Conservation (phyloP, 2,329 filamentous ascomycete genomes). For the Thermochaetoides dissita region DNA sequence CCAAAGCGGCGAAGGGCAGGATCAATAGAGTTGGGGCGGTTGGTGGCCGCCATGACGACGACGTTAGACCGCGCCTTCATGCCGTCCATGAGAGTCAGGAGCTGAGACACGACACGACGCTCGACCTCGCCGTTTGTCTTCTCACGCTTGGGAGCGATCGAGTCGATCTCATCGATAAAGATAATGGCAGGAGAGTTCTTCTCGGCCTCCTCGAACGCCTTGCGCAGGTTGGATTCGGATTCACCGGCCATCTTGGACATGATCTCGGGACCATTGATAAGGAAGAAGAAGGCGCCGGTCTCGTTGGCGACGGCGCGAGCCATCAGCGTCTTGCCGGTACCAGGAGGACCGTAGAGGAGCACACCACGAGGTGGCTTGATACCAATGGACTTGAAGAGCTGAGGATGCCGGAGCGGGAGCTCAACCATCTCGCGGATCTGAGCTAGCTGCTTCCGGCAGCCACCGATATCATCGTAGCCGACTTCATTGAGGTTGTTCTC, state of each 20-base stretch:
- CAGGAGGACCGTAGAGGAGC: slow-evolving; percentile 87
- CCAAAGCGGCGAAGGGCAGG: slow-evolving; percentile 94
- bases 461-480: slow-evolving; percentile 97
- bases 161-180: slow-evolving; percentile 99
- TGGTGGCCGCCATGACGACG: slow-evolving; percentile 97
- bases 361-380: slow-evolving; percentile 99
- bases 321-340: slow-evolving; percentile 99
- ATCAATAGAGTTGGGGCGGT: slow-evolving; percentile 97
- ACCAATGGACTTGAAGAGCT: slow-evolving; percentile 99
- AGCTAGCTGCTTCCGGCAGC: slow-evolving; percentile 98
- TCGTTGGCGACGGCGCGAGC: slow-evolving; percentile 97
- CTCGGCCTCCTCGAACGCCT: slow-evolving; percentile 98
- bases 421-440: slow-evolving; percentile 98
- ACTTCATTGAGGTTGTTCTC: slow-evolving; percentile 99
- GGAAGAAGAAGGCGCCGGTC: slow-evolving; percentile 97
- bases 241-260: slow-evolving; percentile 99
- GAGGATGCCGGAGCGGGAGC: slow-evolving; percentile 87
- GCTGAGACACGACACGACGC: slow-evolving; percentile 93
- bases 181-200: slow-evolving; percentile 99
- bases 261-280: slow-evolving; percentile 98
- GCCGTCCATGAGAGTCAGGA: slow-evolving; percentile 92
- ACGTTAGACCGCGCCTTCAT: slow-evolving; percentile 99
- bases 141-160: slow-evolving; percentile 97
- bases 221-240: slow-evolving; percentile 93
- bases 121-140: slow-evolving; percentile 99